Evolutionary conservation across 495 filamentous ascomycete species (phyloP), one percentile per base, ranked within the genome.

Genomic region (Lasiosphaeriaceae sp.): DNA sequence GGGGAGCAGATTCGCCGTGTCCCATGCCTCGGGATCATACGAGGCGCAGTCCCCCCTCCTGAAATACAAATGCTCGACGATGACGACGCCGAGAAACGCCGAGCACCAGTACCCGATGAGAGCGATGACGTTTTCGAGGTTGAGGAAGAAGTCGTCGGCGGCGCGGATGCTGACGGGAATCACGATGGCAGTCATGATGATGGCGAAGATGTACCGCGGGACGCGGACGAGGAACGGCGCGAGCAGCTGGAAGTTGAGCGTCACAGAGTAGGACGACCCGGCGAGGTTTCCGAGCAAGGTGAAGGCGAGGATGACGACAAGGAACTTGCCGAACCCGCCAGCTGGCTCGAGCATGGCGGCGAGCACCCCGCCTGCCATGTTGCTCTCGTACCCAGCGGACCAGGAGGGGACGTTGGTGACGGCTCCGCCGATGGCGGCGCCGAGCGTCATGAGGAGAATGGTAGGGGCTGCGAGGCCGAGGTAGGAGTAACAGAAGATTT

Each of bases 21-120:
- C 73, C 77, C 81, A 84, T 31, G 70, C 75, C 16, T 69, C 71
- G 5, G 71, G 63, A 16, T 76, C 73, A 49, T 82, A 83, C 6
- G 67, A 63, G 1, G 54, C 52, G 26, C 66, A 72, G 22, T 66
- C 64, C 0, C 63, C 60, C 12, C 56, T 49, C 3, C 79, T 68
- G 29, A 82, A 80, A 19, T 76, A 59, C 11, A 77, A 63, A 49
- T 81, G 77, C 59, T 84, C 81, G 2, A 71, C 71, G 3, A 79
- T 26, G 5, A 81, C 66, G 16, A 83, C 71, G 0, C 71, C 76
- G 34, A 80, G 66, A 50, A 80, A 84, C 0, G 79, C 77, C 2
- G 79, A 78, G 37, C 70, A 72, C 80, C 80, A 84, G 57, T 83
- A 84, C 9, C 74, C 80, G 26, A 84, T 83, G 35, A 83, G 62